phyloP scores from a whole-genome alignment of 2,329 filamentous ascomycete genomes.

The Exophiala lecanii-corni region DNA sequence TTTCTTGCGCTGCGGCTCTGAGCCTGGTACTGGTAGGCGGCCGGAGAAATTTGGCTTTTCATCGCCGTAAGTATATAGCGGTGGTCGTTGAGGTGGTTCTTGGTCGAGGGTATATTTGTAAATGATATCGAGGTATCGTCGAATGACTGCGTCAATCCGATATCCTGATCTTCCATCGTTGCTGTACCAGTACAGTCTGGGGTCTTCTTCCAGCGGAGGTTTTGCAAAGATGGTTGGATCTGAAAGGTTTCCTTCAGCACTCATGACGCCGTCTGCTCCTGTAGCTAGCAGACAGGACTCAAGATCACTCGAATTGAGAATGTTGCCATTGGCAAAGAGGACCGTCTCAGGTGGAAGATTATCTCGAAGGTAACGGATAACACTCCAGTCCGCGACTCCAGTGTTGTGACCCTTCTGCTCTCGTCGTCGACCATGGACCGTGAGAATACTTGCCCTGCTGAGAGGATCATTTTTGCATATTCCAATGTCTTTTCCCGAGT shows the following conservation, averaged over 20 bases:
- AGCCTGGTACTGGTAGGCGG: background rate
- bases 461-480: slow-evolving; percentile 82
- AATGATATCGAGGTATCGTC: slow-evolving; percentile 87
- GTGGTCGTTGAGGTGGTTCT: slow-evolving; percentile 61
- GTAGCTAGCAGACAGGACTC: slow-evolving; percentile 73
- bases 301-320: slow-evolving; percentile 75
- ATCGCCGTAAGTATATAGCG: slow-evolving; percentile 66
- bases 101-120: slow-evolving; percentile 68
- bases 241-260: slow-evolving; percentile 88
- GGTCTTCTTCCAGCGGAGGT: slow-evolving; percentile 62
- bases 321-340: slow-evolving; percentile 94
- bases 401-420: slow-evolving; percentile 97
- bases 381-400: slow-evolving; percentile 86
- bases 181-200: slow-evolving; percentile 77
- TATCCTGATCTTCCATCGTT: slow-evolving; percentile 76
- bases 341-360: slow-evolving; percentile 82
- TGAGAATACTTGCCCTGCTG: slow-evolving; percentile 84
- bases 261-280: slow-evolving; percentile 91
- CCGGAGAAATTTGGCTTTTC: slow-evolving; percentile 11
- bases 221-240: slow-evolving; percentile 81
- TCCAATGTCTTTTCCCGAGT: slow-evolving; percentile 79
- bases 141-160: slow-evolving; percentile 78
- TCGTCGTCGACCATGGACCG: slow-evolving; percentile 80
- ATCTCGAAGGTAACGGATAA: slow-evolving; percentile 75
- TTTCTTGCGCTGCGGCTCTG: slow-evolving; percentile 22